Evolutionary conservation across 805 yeast species (phyloP).

Genomic region (Isabelozyma heimii): DNA sequence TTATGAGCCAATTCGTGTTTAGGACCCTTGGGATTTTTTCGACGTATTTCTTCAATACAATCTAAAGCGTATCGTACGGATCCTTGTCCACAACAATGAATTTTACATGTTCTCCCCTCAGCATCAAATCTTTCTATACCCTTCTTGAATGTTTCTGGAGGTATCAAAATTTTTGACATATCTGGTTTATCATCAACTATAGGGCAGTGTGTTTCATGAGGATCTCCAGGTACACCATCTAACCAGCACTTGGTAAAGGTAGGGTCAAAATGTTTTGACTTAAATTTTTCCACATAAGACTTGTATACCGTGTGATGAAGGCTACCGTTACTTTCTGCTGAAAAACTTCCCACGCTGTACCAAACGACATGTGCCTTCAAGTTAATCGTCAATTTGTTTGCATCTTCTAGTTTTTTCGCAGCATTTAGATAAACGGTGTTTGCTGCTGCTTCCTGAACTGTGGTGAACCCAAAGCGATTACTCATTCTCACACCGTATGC

Average conservation of each 20-base stretch:
- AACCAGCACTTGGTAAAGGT: slow-evolving; percentile 20
- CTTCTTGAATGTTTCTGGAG: slow-evolving; percentile 20
- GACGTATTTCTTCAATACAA: slow-evolving; percentile 19
- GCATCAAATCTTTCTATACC: slow-evolving; percentile 17
- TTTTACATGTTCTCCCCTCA: slow-evolving; percentile 20
- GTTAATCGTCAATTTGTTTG: slow-evolving; percentile 14
- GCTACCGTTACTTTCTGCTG: slow-evolving; percentile 17
- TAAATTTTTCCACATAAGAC: slow-evolving; percentile 12
- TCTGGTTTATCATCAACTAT: slow-evolving; percentile 15
- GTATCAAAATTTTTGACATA: slow-evolving; percentile 14
- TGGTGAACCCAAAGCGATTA: slow-evolving; percentile 20
- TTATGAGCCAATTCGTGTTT: slow-evolving; percentile 22
- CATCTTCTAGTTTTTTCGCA: slow-evolving; percentile 16
- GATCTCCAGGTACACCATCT: slow-evolving; percentile 23
- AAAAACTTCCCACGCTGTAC: slow-evolving; percentile 21
- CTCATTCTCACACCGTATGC: slow-evolving; percentile 20
- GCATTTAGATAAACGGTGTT: slow-evolving; percentile 20
- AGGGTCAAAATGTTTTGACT: slow-evolving; percentile 20
- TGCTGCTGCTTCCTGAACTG: slow-evolving; percentile 22
- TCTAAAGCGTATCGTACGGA: slow-evolving; percentile 19
- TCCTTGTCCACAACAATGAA: slow-evolving; percentile 20
- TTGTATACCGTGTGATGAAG: slow-evolving; percentile 16
- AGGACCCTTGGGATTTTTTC: slow-evolving; percentile 16
- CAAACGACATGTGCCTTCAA: slow-evolving; percentile 20
- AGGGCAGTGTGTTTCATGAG: slow-evolving; percentile 18